Evolutionary conservation across 1,284 basidiomycete genomes (phyloP).

Genomic region (Ceratobasidium theobromae): DNA sequence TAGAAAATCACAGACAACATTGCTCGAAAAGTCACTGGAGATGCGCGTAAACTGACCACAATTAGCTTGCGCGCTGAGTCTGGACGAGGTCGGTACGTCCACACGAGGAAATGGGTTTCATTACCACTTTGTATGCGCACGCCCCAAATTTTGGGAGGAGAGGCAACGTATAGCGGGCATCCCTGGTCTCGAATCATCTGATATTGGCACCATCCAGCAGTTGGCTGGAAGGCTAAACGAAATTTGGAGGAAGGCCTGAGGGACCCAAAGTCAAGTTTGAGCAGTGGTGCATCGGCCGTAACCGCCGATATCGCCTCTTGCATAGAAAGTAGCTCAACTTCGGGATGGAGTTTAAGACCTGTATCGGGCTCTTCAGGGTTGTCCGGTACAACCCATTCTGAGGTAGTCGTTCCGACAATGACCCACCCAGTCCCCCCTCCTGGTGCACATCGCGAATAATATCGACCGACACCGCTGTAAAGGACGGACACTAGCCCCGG

Average conservation of each 20-base stretch:
- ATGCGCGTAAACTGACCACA: constrained; percentile 53
- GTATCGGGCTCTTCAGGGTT: neutral
- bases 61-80: constrained; percentile 45
- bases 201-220: constrained; percentile 53
- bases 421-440: constrained; percentile 52
- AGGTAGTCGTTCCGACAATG: constrained; percentile 47
- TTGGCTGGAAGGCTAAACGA: constrained; percentile 50
- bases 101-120: constrained; percentile 53
- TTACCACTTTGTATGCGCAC: constrained; percentile 42
- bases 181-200: constrained; percentile 50
- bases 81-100: constrained; percentile 45
- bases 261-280: constrained; percentile 29
- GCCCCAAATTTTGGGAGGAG: constrained; percentile 5
- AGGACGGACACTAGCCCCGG: constrained; percentile 54
- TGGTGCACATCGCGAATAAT: constrained; percentile 55
- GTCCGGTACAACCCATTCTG: constrained; percentile 48
- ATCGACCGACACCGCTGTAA: constrained; percentile 65
- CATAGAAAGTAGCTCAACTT: constrained; percentile 27
- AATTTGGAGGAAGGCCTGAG: constrained; percentile 33
- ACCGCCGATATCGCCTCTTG: constrained; percentile 27
- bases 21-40: constrained; percentile 45
- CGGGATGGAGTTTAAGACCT: constrained; percentile 6
- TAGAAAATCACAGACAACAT: constrained; percentile 47
- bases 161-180: constrained; percentile 26
- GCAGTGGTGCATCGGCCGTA: constrained; percentile 25